Evolutionary conservation across 2,329 filamentous ascomycete species (phyloP), one percentile per base, ranked within the genome.

Genomic region (Ilyonectria sp.): DNA sequence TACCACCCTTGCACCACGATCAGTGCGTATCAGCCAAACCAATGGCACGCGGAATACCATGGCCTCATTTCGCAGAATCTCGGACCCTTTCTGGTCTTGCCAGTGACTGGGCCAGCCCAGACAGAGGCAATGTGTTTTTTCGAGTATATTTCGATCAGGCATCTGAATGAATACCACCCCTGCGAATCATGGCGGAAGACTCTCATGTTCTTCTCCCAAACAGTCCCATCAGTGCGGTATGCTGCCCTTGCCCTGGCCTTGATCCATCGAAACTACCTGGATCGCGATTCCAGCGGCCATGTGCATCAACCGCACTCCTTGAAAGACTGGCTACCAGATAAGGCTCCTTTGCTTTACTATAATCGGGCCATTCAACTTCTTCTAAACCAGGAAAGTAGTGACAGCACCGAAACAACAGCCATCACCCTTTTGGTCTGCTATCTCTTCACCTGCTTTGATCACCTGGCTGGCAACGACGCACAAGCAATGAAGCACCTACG

Each of bases 391-490:
- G 57, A 73, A 59, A 64, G 13, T 53, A 53, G 61, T 46, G 70
- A 75, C 54, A 72, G 61, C 54, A 63, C 54, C 53, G 69, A 76
- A 69, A 71, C n/a, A 66, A 79, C 68, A 67, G 76, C 74, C 43
- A 65, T 80, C 60, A 80, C 79, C 5, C 76, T 82, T 52, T 63
- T 82, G 67, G 77, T 79, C 52, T 82, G 79, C 69, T 82, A 82
- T 71, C 79, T 82, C 35, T 81, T 82, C 69, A 79, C 71, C 68
- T 81, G 79, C 72, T 80, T 80, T 67, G 80, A 82, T 64, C 72
- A 80, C 57, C 75, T 82, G 40, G 74, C 74, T 7, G 78, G 79
- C 35, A 77, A 80, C 68, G 58, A 79, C 60, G 69, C 76, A 56
- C 79, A 81, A 71, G 79, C 79, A 69, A 58, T 78, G 26, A 78